Evolutionary conservation across 2,329 filamentous ascomycete genomes (phyloP).

Genomic region (Pseudogymnoascus sp.): DNA sequence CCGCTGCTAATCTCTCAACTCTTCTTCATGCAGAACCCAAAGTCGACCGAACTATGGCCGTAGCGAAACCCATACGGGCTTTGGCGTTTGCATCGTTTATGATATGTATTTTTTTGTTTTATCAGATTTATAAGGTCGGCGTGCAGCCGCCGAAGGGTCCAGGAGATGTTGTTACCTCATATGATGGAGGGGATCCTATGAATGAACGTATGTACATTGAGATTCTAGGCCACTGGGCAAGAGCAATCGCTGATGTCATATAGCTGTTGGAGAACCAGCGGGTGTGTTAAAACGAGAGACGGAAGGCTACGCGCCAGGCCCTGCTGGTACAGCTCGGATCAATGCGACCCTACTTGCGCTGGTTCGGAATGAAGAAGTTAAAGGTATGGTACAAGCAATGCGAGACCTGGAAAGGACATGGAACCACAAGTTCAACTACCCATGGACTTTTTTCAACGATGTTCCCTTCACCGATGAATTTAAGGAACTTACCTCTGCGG

Average conservation of each 20-base stretch:
- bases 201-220: constrained; percentile 63
- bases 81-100: constrained; percentile 65
- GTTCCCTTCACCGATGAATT: constrained; percentile 90
- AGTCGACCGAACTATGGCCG: constrained; percentile 57
- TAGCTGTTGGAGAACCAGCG: constrained; percentile 77
- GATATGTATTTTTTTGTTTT: constrained; percentile 72
- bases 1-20: not conserved
- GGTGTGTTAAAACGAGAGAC: constrained; percentile 68
- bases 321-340: constrained; percentile 72
- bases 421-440: constrained; percentile 99
- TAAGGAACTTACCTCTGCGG: constrained; percentile 70
- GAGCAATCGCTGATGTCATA: constrained; percentile 11
- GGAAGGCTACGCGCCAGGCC: constrained; percentile 71
- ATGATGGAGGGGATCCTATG: constrained; percentile 75
- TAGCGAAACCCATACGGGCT: constrained; percentile 78
- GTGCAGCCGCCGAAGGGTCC: constrained; percentile 34
- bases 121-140: constrained; percentile 62
- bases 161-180: constrained; percentile 42
- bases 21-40: constrained; percentile 16
- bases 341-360: constrained; percentile 89
- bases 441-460: constrained; percentile 99
- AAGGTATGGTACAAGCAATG: constrained; percentile 83
- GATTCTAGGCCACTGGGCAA: constrained; percentile 9
- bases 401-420: constrained; percentile 85
- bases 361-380: constrained; percentile 84